These are phyloP conservation scores for Imleria badia DNA, from an alignment of 768 basidiomycete genomes.

Conservation along the genomic window DNA sequence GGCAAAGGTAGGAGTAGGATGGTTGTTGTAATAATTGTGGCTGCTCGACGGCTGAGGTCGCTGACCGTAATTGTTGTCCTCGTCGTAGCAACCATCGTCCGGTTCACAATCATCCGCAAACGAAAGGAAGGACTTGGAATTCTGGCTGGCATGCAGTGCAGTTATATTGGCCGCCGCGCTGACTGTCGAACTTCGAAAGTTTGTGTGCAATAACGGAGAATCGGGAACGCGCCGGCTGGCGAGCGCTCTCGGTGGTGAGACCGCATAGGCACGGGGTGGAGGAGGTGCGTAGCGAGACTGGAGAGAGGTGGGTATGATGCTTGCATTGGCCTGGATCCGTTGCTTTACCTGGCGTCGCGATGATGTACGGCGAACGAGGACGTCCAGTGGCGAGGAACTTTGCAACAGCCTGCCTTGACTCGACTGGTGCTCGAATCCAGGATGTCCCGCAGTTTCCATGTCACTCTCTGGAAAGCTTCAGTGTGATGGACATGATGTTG, in stretches of 20 bases:
- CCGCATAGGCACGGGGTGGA: background rate
- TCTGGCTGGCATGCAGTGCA: constrained; percentile 5
- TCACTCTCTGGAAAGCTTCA: constrained; percentile 10
- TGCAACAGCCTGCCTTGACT: constrained; percentile 32
- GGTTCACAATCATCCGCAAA: constrained; percentile 33
- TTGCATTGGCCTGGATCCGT: constrained; percentile 1
- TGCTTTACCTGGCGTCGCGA: constrained; percentile 34
- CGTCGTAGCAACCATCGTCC: constrained; percentile 37
- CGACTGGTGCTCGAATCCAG: constrained; percentile 18
- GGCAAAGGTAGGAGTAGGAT: background rate
- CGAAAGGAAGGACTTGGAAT: constrained; percentile 29
- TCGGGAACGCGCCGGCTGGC: constrained; percentile 27
- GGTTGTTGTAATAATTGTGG: constrained; percentile 1
- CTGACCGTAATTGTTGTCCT: constrained; percentile 40
- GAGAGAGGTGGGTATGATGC: constrained; percentile 4
- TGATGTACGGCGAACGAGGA: constrained; percentile 56
- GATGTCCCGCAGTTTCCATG: constrained; percentile 16
- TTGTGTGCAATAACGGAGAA: constrained; percentile 50
- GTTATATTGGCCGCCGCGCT: constrained; percentile 32
- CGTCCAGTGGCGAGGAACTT: constrained; percentile 55
- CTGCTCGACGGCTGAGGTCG: background rate
- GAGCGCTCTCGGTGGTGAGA: constrained; percentile 12
- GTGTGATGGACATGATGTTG: constrained; percentile 7
- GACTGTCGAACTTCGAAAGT: constrained; percentile 43
- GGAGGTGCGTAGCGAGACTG: constrained; percentile 8